Conservation (phyloP, 169 alveolate genomes). For the Perkinsus olseni region DNA sequence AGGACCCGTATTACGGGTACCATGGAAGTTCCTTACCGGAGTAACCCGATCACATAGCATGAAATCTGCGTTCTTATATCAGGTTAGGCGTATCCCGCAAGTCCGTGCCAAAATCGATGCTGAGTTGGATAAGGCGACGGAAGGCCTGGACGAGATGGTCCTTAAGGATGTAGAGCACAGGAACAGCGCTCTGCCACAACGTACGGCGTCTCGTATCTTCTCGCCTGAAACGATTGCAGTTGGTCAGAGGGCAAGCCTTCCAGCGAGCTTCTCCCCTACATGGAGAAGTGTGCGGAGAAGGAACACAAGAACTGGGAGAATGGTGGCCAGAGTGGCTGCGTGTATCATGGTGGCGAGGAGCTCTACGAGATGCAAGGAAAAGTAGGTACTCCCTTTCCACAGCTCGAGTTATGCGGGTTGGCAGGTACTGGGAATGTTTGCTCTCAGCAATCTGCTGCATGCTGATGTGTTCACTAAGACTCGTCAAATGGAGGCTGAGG, state of each 20-base stretch:
- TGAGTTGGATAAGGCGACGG: background rate
- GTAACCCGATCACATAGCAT: too few relatives aligned
- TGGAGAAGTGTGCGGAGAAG: background rate
- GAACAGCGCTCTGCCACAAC: background rate
- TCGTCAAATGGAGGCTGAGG: constrained; percentile 4
- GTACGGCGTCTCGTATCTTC: too few relatives aligned
- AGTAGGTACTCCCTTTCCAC: background rate
- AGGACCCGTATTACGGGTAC: too few relatives aligned
- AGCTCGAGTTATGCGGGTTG: background rate
- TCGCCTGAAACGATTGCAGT: background rate
- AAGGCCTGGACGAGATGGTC: background rate
- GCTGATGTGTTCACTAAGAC: background rate
- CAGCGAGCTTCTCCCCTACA: background rate
- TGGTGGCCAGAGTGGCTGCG: background rate
- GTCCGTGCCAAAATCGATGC: background rate
- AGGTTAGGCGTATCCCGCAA: background rate
- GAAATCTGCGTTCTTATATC: too few relatives aligned
- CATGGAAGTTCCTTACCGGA: too few relatives aligned
- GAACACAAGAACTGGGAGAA: background rate
- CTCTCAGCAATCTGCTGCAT: background rate
- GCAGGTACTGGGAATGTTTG: background rate
- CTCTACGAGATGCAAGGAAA: background rate
- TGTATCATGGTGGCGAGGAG: background rate
- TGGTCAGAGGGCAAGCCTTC: background rate
- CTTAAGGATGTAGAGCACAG: background rate